phyloP scores from a whole-genome alignment of 177 flowering plant species.

The Vitis hybrid region DNA sequence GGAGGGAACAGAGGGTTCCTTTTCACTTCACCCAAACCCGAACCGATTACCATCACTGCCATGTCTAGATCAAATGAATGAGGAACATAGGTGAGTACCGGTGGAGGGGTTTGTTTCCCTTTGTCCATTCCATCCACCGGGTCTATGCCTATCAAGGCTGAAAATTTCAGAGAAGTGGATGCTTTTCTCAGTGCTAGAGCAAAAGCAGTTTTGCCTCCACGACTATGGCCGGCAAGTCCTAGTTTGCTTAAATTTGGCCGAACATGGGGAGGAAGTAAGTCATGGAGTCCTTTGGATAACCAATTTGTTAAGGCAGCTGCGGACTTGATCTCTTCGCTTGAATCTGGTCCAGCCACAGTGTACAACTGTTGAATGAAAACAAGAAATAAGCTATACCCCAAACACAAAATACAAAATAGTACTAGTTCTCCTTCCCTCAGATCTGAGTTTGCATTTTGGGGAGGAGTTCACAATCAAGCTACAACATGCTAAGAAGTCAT shows the following conservation, averaged over 20 bases:
- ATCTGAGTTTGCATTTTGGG: too few relatives aligned
- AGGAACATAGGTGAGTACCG: conserved; percentile 71
- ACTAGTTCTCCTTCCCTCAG: not conserved
- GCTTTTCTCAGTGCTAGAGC: conserved; percentile 51
- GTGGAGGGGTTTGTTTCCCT: conserved; percentile 79
- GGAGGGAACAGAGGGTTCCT: conserved; percentile 70
- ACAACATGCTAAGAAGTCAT: too few relatives aligned
- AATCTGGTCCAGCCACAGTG: conserved; percentile 63
- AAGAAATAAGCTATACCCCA: not conserved
- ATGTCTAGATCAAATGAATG: conserved; percentile 56
- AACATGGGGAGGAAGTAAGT: conserved; percentile 53
- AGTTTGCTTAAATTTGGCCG: conserved; percentile 52
- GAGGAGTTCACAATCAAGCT: too few relatives aligned
- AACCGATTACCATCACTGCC: conserved; percentile 70
- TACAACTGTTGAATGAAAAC: conserved; percentile 46
- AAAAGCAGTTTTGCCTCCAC: conserved; percentile 87
- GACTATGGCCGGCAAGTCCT: conserved; percentile 79
- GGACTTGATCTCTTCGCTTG: conserved; percentile 57
- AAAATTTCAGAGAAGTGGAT: conserved; percentile 38
- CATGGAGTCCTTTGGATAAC: conserved; percentile 53
- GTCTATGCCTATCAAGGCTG: conserved; percentile 84
- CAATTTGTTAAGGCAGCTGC: conserved; percentile 61
- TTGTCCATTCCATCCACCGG: conserved; percentile 89
- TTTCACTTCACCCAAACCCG: conserved; percentile 66
- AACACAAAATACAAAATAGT: not conserved